A percentile compares a stretch with the other conserved stretches of the same genome.
phyloP scores from a whole-genome alignment of 805 yeast species.

The Yarrowia porcina region DNA sequence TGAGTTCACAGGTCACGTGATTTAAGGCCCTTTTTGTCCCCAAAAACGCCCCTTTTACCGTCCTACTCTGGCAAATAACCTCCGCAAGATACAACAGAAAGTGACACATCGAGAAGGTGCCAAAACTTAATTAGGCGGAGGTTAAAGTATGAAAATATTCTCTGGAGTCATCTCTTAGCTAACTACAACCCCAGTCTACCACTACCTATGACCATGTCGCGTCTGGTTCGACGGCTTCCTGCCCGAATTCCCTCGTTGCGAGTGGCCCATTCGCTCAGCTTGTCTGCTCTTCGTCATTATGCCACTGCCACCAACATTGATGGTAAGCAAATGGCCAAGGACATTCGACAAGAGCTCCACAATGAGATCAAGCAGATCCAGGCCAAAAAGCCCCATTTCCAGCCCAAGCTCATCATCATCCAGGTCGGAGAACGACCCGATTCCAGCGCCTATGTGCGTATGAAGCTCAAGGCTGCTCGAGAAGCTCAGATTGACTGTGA shows the following conservation, averaged over 20 bases:
- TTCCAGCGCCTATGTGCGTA: constrained; percentile 83
- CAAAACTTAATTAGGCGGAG: constrained; percentile 7
- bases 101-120: constrained; percentile 19
- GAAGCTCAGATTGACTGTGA: constrained; percentile 75
- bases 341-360: constrained; percentile 29
- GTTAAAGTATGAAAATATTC: constrained; percentile 17
- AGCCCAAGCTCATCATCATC: constrained; percentile 73
- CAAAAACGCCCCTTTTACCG: no score
- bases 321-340: constrained; percentile 26
- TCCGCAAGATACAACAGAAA: not conserved
- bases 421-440: constrained; percentile 92
- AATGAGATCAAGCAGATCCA: constrained; percentile 32
- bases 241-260: constrained; percentile 8
- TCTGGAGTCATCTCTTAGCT: constrained; percentile 7
- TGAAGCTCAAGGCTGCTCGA: constrained; percentile 85
- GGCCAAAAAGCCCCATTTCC: constrained; percentile 43
- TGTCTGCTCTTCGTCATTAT: constrained; percentile 19
- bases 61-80: not conserved
- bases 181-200: not conserved
- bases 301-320: constrained; percentile 26
- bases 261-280: constrained; percentile 20
- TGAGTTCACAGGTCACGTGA: no score
- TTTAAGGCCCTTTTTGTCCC: no score
- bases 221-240: constrained; percentile 21
- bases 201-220: constrained; percentile 19